Conservation (phyloP, 441 rosid genomes). For the Lagerstroemia fauriei region DNA sequence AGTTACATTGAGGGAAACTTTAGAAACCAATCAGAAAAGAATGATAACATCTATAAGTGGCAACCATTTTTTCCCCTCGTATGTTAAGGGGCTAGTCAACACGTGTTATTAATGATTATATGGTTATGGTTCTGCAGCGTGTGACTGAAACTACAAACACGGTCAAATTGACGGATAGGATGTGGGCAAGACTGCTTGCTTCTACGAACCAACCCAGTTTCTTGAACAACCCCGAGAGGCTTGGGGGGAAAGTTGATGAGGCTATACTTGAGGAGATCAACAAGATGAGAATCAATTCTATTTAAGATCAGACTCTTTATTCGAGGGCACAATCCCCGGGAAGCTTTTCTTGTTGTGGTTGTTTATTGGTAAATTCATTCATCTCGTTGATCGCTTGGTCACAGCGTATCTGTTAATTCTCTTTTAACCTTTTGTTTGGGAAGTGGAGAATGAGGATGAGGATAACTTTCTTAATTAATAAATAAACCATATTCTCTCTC, state of each 20-base stretch:
- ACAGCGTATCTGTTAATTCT: no score
- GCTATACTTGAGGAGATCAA: slow-evolving; percentile 43
- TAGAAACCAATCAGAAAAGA: neutral
- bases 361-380: no score
- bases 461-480: no score
- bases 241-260: slow-evolving; percentile 40
- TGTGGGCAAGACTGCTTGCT: slow-evolving; percentile 83
- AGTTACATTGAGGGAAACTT: neutral
- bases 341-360: neutral
- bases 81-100: neutral
- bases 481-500: no score
- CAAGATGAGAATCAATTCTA: slow-evolving; percentile 41
- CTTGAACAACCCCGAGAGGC: slow-evolving; percentile 41
- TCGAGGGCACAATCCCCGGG: neutral
- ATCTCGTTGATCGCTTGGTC: no score
- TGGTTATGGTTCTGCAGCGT: slow-evolving; percentile 37
- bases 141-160: slow-evolving; percentile 62
- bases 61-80: no score
- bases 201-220: slow-evolving; percentile 80
- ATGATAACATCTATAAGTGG: neutral
- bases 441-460: no score
- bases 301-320: slow-evolving; percentile 21
- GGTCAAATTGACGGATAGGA: slow-evolving; percentile 65
- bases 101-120: neutral
- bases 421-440: no score